A percentile compares a stretch with the other conserved stretches of the same genome.
Evolutionary conservation across 1,284 basidiomycete genomes (phyloP).

Genomic region (Anthracocystis walkeri): DNA sequence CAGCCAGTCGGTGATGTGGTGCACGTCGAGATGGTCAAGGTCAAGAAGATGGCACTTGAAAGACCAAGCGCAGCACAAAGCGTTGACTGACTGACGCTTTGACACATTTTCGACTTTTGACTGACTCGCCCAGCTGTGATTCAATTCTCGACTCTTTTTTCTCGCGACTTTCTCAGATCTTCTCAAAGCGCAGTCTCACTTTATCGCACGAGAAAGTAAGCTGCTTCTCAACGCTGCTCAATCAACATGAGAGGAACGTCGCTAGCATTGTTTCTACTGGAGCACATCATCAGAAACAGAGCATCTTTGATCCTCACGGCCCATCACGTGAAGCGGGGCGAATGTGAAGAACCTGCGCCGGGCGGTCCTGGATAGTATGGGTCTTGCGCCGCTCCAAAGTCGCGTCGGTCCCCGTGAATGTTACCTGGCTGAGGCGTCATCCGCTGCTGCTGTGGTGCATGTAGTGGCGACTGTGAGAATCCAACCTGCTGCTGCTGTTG

Average conservation of each 20-base stretch:
- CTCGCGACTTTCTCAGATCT: conserved; percentile 23
- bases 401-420: conserved; percentile 7
- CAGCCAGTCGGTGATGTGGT: not conserved
- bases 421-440: conserved; percentile 36
- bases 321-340: conserved; percentile 17
- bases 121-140: conserved; percentile 3
- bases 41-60: not conserved
- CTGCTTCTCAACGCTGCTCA: not conserved
- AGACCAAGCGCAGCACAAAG: not conserved
- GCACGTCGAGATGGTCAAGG: not conserved
- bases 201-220: conserved; percentile 18
- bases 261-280: not conserved
- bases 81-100: conserved; percentile 6
- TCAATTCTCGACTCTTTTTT: conserved; percentile 8
- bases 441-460: conserved; percentile 14
- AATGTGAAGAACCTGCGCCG: conserved; percentile 3
- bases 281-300: not conserved
- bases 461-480: conserved; percentile 9
- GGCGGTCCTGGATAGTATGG: conserved; percentile 31
- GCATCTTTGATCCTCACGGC: not conserved
- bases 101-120: not conserved
- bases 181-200: not conserved
- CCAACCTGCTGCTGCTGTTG: conserved; percentile 19
- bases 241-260: not conserved
- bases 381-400: conserved; percentile 13